These are phyloP conservation scores for Pleurozium schreberi DNA, from an alignment of 225 moss, liverwort and hornwort species.

Conservation along the genomic window DNA sequence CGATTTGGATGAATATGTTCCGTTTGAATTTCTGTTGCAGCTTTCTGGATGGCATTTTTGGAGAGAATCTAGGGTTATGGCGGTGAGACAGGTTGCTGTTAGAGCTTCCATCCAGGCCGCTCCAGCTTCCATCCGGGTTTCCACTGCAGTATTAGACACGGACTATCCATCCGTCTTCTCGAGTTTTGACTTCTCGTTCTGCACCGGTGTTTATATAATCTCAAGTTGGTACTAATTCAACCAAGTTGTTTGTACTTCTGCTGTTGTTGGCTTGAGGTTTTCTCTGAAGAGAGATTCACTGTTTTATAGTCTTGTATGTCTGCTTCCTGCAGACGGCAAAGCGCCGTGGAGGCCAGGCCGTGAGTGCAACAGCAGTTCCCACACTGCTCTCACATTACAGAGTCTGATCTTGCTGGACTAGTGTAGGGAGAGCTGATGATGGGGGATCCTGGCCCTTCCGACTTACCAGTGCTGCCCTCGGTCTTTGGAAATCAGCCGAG, in stretches of 20 bases:
- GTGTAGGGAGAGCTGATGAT: not conserved
- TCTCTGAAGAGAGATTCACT: not conserved
- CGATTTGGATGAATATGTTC: not conserved
- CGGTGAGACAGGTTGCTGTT: not conserved
- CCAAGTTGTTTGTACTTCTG: not conserved
- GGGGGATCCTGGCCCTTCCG: not conserved
- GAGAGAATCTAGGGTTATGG: not conserved
- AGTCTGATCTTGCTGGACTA: not conserved
- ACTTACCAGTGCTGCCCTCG: not conserved
- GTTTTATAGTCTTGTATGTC: not conserved
- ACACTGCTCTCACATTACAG: not conserved
- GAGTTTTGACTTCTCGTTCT: not conserved
- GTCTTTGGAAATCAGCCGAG: not conserved
- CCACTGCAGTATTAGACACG: not conserved
- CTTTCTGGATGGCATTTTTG: not conserved
- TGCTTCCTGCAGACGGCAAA: not conserved
- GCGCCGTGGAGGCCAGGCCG: no score
- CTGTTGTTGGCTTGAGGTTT: not conserved
- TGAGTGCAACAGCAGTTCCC: not conserved
- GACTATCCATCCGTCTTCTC: not conserved
- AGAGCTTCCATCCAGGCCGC: not conserved
- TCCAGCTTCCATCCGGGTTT: not conserved
- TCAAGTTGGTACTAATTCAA: not conserved
- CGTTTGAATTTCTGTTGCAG: not conserved
- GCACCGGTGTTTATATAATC: not conserved